Conservation (phyloP, 2,329 filamentous ascomycete genomes). For the Emergomyces orientalis region DNA sequence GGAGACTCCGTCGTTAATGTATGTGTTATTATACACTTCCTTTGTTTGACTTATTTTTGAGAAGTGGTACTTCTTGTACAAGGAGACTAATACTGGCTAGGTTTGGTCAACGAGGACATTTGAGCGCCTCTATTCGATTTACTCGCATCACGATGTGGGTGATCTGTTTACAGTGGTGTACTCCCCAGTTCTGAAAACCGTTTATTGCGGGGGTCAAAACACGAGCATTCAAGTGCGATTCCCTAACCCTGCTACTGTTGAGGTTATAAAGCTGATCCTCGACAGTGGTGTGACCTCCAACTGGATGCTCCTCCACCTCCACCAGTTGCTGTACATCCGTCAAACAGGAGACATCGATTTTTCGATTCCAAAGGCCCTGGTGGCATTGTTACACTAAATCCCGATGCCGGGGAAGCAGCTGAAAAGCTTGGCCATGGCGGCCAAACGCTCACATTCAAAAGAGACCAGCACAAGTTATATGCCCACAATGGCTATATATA, state of each 20-base stretch:
- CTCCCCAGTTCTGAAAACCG: conserved; percentile 65
- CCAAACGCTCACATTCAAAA: conserved; percentile 68
- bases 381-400: conserved; percentile 66
- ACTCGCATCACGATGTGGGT: conserved; percentile 86
- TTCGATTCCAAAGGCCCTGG: conserved; percentile 86
- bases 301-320: conserved; percentile 54
- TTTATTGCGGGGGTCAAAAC: conserved; percentile 90
- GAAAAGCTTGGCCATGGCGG: conserved; percentile 45
- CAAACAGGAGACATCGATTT: conserved; percentile 72
- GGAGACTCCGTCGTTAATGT: conserved; percentile 89
- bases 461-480: conserved; percentile 72
- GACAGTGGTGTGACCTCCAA: conserved; percentile 66
- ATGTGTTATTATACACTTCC: conserved; percentile 15
- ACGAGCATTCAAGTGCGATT: conserved; percentile 64
- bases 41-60: background rate
- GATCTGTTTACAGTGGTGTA: conserved; percentile 95
- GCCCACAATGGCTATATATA: conserved; percentile 95
- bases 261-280: conserved; percentile 17
- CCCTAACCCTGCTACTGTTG: background rate
- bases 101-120: conserved; percentile 76
- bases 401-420: conserved; percentile 49
- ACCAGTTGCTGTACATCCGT: conserved; percentile 60
- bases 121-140: conserved; percentile 73
- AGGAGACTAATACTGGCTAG: conserved; percentile 26
- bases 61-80: background rate